A percentile compares a stretch with the other conserved stretches of the same genome.
Evolutionary conservation across 306 rosid species (phyloP).

Genomic region (Heteromeles arbutifolia): DNA sequence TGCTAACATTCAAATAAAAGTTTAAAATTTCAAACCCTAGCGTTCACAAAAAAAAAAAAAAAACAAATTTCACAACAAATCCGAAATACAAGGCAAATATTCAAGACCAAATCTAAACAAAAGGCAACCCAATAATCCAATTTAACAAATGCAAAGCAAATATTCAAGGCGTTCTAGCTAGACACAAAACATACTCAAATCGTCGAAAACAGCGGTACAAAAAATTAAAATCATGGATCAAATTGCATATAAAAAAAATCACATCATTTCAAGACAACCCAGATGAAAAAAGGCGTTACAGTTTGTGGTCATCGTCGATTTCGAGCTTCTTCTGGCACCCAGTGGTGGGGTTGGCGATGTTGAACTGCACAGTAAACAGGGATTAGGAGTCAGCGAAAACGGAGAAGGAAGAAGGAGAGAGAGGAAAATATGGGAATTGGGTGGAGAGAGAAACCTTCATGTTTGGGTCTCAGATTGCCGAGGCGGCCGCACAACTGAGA

Average conservation of each 20-base stretch:
- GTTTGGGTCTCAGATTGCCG: conserved; percentile 5
- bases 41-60: not conserved
- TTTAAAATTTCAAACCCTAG: too few relatives aligned
- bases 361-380: conserved; percentile 28
- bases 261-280: not conserved
- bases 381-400: not conserved
- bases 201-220: not conserved
- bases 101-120: not conserved
- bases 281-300: conserved; percentile 22
- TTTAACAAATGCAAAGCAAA: not conserved
- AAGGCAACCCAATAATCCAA: not conserved
- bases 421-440: not conserved
- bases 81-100: not conserved
- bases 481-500: conserved; percentile 9
- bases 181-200: not conserved
- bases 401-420: not conserved
- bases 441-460: conserved; percentile 30
- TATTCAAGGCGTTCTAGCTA: not conserved
- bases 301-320: conserved; percentile 61
- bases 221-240: too few relatives aligned
- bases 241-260: not conserved
- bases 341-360: conserved; percentile 58
- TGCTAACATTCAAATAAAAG: not conserved
- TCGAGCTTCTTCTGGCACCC: conserved; percentile 67
- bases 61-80: not conserved